These are phyloP conservation scores for Pythium insidiosum DNA, from an alignment of 352 stramenopile species.

Conservation along the genomic window DNA sequence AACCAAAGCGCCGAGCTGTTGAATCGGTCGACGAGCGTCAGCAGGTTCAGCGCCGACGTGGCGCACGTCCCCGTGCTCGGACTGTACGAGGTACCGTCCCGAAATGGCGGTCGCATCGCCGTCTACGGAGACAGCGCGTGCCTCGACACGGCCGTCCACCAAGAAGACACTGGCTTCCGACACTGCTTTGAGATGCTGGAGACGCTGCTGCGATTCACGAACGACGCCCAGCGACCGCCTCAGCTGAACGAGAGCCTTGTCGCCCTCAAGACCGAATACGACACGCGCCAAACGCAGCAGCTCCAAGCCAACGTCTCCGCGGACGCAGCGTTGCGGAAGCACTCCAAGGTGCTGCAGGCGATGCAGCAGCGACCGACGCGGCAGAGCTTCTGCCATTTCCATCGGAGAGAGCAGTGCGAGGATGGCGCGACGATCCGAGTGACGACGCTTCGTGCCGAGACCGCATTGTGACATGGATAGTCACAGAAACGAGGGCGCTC, in stretches of 20 bases:
- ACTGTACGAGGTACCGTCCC: conserved; percentile 53
- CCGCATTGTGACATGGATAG: too few species aligned
- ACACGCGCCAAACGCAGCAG: conserved; percentile 11
- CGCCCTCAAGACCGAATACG: conserved; percentile 11
- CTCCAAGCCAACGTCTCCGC: conserved; percentile 4
- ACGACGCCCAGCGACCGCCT: conserved; percentile 19
- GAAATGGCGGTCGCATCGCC: conserved; percentile 54
- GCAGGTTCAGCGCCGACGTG: conserved; percentile 6
- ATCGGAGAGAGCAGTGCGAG: conserved; percentile 42
- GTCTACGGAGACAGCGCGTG: conserved; percentile 73
- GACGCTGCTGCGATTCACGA: conserved; percentile 48
- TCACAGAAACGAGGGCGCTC: too few species aligned
- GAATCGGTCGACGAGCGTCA: conserved; percentile 19
- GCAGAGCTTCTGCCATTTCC: conserved; percentile 63
- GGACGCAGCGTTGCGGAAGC: conserved; percentile 22
- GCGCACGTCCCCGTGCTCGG: conserved; percentile 44
- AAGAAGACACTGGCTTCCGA: conserved; percentile 21
- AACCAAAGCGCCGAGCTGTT: conserved; percentile 44
- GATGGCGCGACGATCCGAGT: too few species aligned
- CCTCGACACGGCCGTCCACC: conserved; percentile 53
- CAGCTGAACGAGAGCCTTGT: conserved; percentile 7
- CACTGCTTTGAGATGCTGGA: conserved; percentile 64
- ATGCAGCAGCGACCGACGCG: conserved; percentile 23
- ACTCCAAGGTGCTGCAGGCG: conserved; percentile 59
- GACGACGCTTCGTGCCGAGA: too few species aligned